These are phyloP conservation scores for Blastocrithidia nonstop DNA, from an alignment of 208 protist species.

Conservation along the genomic window DNA sequence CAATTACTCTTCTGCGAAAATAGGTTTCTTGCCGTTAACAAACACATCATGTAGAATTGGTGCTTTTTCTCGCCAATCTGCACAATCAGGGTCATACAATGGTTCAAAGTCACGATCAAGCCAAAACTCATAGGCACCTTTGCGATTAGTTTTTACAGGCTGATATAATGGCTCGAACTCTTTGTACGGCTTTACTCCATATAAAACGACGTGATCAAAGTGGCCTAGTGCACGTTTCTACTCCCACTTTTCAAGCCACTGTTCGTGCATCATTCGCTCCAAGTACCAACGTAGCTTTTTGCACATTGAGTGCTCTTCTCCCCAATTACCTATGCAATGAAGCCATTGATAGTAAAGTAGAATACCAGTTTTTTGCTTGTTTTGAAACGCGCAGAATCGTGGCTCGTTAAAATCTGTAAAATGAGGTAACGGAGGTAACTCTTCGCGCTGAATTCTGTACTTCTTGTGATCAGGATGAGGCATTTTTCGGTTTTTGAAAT, in stretches of 20 bases:
- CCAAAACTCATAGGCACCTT: constrained; percentile 84
- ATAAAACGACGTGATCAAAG: constrained; percentile 78
- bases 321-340: constrained; percentile 85
- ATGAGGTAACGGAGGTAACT: constrained; percentile 57
- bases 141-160: constrained; percentile 79
- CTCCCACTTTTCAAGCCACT: constrained; percentile 80
- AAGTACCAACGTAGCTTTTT: constrained; percentile 86
- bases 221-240: constrained; percentile 77
- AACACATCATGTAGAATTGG: constrained; percentile 82
- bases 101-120: constrained; percentile 73
- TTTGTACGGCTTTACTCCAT: constrained; percentile 78
- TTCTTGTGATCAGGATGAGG: constrained; percentile 71
- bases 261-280: constrained; percentile 82
- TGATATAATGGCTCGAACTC: constrained; percentile 83
- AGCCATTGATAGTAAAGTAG: constrained; percentile 85
- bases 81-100: constrained; percentile 57
- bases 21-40: constrained; percentile 77
- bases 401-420: constrained; percentile 82
- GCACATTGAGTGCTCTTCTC: constrained; percentile 84
- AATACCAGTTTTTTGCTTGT: constrained; percentile 83
- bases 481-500: constrained; percentile 23
- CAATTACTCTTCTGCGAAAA: constrained; percentile 17
- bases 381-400: constrained; percentile 38
- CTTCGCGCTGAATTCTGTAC: constrained; percentile 74
- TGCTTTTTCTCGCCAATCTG: constrained; percentile 70